phyloP scores from a whole-genome alignment of 2,329 filamentous ascomycete genomes.

The Fonsecaea monophora region DNA sequence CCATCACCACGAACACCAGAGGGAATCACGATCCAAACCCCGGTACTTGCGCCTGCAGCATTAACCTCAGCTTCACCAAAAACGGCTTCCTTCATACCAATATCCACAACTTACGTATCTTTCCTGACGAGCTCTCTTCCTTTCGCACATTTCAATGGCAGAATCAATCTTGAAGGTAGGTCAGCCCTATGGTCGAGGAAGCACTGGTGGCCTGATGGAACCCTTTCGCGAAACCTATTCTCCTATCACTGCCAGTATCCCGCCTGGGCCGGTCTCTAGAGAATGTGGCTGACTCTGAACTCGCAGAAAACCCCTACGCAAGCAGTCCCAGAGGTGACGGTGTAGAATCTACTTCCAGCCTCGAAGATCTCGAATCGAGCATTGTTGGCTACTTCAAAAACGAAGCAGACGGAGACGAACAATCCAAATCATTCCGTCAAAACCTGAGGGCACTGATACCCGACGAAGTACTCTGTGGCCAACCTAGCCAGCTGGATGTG shows the following conservation, averaged over 20 bases:
- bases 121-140: neutral
- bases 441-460: neutral
- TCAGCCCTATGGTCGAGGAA: neutral
- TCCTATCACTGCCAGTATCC: no score
- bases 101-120: neutral
- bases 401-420: neutral
- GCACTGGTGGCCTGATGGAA: neutral
- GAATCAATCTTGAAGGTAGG: neutral
- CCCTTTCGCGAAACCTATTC: neutral
- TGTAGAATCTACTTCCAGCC: neutral
- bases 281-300: neutral
- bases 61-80: neutral
- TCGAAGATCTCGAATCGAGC: neutral
- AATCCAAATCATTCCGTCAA: neutral
- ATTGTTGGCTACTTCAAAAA: neutral
- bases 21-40: conserved; percentile 2
- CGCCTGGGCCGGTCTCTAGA: neutral
- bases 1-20: conserved; percentile 5
- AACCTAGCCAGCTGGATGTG: neutral
- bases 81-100: neutral
- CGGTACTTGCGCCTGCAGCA: neutral
- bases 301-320: neutral
- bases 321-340: neutral
- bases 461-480: neutral
- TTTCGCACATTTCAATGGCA: neutral